These are phyloP conservation scores for Chlamydomonas applanata DNA, from an alignment of 139 green algal genomes.

Conservation along the genomic window DNA sequence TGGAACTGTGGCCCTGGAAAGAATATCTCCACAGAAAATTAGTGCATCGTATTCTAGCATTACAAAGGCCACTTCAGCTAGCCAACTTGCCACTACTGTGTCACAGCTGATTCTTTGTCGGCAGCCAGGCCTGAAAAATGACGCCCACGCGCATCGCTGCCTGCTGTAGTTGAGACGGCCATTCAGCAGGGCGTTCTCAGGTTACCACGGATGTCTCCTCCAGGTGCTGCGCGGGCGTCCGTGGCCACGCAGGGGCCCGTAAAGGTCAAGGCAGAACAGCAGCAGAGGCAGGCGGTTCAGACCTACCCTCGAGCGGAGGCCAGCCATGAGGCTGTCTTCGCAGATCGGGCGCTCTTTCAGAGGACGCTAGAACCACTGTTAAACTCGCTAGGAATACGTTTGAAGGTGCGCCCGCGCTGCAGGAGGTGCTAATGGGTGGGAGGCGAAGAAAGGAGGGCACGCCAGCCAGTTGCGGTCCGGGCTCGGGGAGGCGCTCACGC, in stretches of 20 bases:
- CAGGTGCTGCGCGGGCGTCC: too few relatives aligned
- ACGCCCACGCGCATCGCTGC: too few relatives aligned
- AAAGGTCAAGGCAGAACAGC: neutral
- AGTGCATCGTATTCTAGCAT: too few relatives aligned
- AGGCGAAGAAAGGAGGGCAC: neutral
- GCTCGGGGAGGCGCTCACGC: neutral
- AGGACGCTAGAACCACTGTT: constrained; percentile 11
- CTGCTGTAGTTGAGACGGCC: too few relatives aligned
- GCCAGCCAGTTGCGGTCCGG: constrained; percentile 1
- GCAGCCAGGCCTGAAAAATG: too few relatives aligned
- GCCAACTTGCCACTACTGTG: too few relatives aligned
- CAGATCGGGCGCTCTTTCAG: constrained; percentile 8
- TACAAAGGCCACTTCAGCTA: too few relatives aligned
- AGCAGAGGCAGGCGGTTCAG: neutral
- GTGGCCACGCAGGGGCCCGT: neutral
- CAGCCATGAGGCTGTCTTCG: constrained; percentile 4
- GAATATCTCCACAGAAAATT: too few relatives aligned
- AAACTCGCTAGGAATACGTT: neutral
- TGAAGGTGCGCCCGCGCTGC: constrained; percentile 3
- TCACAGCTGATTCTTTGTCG: too few relatives aligned
- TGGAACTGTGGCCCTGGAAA: too few relatives aligned
- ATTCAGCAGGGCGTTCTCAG: too few relatives aligned
- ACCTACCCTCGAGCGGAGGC: neutral
- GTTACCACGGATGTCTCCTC: too few relatives aligned
- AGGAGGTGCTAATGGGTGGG: neutral